These are phyloP conservation scores for Apiotrichum domesticum DNA, from an alignment of 1,284 basidiomycete species.

Conservation along the genomic window DNA sequence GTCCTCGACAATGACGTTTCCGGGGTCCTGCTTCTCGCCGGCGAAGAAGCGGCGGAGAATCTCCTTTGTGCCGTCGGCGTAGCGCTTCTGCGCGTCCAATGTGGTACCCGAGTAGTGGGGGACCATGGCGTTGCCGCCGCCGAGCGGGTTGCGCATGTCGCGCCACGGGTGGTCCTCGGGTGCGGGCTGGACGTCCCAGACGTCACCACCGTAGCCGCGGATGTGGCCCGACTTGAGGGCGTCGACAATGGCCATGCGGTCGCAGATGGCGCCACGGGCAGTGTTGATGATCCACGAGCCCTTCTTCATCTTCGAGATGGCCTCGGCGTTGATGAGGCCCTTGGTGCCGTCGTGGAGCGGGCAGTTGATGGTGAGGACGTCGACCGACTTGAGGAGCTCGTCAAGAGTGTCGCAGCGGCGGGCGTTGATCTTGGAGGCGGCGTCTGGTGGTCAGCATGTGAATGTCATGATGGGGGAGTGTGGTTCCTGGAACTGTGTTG, in stretches of 20 bases:
- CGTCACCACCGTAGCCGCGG: slow-evolving; percentile 62
- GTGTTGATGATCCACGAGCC: slow-evolving; percentile 88
- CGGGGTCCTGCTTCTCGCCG: slow-evolving; percentile 63
- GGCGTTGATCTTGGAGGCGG: slow-evolving; percentile 64
- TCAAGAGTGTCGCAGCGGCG: slow-evolving; percentile 75
- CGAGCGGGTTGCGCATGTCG: slow-evolving; percentile 69
- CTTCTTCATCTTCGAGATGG: slow-evolving; percentile 85
- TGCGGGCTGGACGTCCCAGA: slow-evolving; percentile 76
- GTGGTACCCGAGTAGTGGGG: slow-evolving; percentile 79
- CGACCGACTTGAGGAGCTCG: slow-evolving; percentile 67
- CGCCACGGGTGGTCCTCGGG: slow-evolving; percentile 83
- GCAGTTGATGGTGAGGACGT: slow-evolving; percentile 57
- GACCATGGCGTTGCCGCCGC: slow-evolving; percentile 64
- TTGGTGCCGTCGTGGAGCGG: slow-evolving; percentile 83
- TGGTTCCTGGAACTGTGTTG: not conserved
- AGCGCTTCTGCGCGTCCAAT: slow-evolving; percentile 83
- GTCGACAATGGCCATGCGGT: slow-evolving; percentile 69
- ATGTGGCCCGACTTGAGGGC: slow-evolving; percentile 75
- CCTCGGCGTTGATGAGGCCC: slow-evolving; percentile 73
- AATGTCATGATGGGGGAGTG: too few species aligned
- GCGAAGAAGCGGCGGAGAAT: slow-evolving; percentile 75
- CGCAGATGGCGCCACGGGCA: slow-evolving; percentile 86
- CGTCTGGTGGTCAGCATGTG: slow-evolving; percentile 47
- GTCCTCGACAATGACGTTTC: slow-evolving; percentile 72
- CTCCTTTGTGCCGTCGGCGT: slow-evolving; percentile 70